Base-by-base conservation (phyloP, 106 monocot genomes). In the Cymbidium sinense region DNA sequence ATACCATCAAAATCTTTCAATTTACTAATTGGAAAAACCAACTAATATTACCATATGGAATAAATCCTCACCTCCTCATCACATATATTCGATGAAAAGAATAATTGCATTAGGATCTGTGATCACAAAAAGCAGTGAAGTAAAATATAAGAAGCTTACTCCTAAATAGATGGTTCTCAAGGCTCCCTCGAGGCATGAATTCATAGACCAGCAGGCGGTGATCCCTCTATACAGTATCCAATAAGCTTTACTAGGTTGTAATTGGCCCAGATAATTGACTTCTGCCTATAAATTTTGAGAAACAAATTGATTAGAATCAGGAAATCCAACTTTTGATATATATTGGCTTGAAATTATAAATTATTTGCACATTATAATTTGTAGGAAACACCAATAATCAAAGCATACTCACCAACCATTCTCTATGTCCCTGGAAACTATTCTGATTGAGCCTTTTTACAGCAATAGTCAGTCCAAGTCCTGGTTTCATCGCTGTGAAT, bases 81-180 rank as follows among this genome's bases (percentile, higher is more conserved):
- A n/a, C 21, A 58, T 58, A 58, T 58, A 23, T 4, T 58, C 7
- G 20, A 7, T 5, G 1, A 0, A 58, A 58, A 58, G n/a, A 23
- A 58, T 23, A 58, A n/a, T 58, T 58, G 23, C 58, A 58, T 25
- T 58, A 58, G 58, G 23, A 47, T 7, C 5, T 67, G 67, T 21
- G 33, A 67, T 30, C 6, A 10, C 67, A 67, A 30, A 33, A 30
- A 67, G 31, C 31, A 58, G 23, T 2, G 1, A 47, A 0, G 28
- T 33, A 67, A 17, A 67, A 67, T 2, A 28, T 52, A 1, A 83
- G 35, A 74, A 62, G 86, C 89, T 81, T 84, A 96, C 96, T 96
- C 74, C 91, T 91, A 75, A 96, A 96, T 27, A 96, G 91, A 89
- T 96, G 96, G 75, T 93, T 96, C 74, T 96, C 96, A 75, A 96